Evolutionary conservation across 352 stramenopile genomes (phyloP).

Genomic region (Phytophthora chlamydospora): DNA sequence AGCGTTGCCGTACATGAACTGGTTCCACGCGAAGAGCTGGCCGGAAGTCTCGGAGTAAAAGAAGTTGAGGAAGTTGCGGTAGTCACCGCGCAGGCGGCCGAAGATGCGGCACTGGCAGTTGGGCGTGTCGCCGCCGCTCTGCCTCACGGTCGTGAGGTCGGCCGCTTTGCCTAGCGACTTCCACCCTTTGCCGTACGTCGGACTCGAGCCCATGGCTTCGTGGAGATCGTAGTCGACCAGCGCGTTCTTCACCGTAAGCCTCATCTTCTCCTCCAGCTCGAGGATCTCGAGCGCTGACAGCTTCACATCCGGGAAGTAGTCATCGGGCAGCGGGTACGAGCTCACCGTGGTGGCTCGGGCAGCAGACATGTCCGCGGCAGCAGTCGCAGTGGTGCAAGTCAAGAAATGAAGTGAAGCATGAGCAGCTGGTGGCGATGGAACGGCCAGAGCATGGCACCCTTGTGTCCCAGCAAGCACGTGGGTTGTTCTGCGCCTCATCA

Average conservation of each 20-base stretch:
- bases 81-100: slow-evolving; percentile 57
- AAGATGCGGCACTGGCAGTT: slow-evolving; percentile 57
- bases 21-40: slow-evolving; percentile 69
- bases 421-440: too few species aligned
- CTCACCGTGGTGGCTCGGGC: slow-evolving; percentile 10
- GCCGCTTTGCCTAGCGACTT: slow-evolving; percentile 33
- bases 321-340: slow-evolving; percentile 40
- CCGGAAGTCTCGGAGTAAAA: slow-evolving; percentile 62
- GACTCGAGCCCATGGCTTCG: slow-evolving; percentile 39
- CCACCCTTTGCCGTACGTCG: slow-evolving; percentile 34
- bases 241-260: slow-evolving; percentile 42
- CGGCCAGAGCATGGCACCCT: not conserved
- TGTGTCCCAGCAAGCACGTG: slow-evolving; percentile 1
- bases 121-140: slow-evolving; percentile 20
- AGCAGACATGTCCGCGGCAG: slow-evolving; percentile 18
- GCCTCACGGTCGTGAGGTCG: slow-evolving; percentile 36
- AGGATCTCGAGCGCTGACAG: slow-evolving; percentile 37
- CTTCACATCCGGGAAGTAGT: slow-evolving; percentile 50
- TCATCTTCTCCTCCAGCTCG: slow-evolving; percentile 43
- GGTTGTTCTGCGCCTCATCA: slow-evolving; percentile 11
- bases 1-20: slow-evolving; percentile 60
- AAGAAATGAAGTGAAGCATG: slow-evolving; percentile 21
- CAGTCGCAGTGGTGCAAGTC: slow-evolving; percentile 7
- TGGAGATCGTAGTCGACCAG: slow-evolving; percentile 54
- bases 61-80: slow-evolving; percentile 68